Evolutionary conservation across 2,329 filamentous ascomycete genomes (phyloP).

Genomic region (Xylariaceae sp.): DNA sequence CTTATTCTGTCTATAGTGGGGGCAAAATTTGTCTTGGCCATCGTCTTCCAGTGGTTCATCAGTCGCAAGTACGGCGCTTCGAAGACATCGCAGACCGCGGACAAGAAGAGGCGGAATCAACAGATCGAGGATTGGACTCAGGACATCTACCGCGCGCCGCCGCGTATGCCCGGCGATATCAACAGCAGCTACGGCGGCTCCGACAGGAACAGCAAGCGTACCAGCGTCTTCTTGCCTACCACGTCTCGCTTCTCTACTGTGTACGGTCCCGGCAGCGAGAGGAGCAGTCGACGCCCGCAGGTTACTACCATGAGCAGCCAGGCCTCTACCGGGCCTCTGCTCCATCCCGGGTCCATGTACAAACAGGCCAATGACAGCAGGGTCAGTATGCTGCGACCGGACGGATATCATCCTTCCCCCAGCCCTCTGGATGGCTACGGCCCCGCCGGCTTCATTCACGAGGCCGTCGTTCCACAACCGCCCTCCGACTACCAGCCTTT

Average conservation of each 20-base stretch:
- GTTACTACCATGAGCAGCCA: conserved; percentile 97
- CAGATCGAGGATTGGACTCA: conserved; percentile 98
- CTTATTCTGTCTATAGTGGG: conserved; percentile 88
- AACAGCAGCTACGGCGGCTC: conserved; percentile 58
- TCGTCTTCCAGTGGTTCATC: conserved; percentile 96
- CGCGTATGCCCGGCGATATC: conserved; percentile 70
- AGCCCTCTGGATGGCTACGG: conserved; percentile 64
- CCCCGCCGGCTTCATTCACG: conserved; percentile 91
- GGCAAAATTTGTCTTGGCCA: conserved; percentile 79
- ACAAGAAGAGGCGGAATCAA: conserved; percentile 77
- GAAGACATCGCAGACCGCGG: conserved; percentile 76
- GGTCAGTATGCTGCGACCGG: conserved; percentile 58
- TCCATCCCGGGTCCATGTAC: conserved; percentile 69
- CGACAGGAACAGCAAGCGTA: conserved; percentile 73
- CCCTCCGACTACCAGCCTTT: conserved; percentile 97
- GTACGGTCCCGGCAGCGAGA: conserved; percentile 62
- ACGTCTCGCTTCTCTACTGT: conserved; percentile 93
- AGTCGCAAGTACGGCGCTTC: conserved; percentile 76
- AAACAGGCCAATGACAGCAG: conserved; percentile 58
- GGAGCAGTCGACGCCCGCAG: conserved; percentile 42
- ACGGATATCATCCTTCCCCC: conserved; percentile 49
- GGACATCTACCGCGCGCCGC: conserved; percentile 90
- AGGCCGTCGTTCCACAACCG: conserved; percentile 90
- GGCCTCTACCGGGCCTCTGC: conserved; percentile 64
- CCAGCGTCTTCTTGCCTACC: conserved; percentile 79